Conservation (phyloP, 78 protist species). For the Anaeramoeba ignava region DNA sequence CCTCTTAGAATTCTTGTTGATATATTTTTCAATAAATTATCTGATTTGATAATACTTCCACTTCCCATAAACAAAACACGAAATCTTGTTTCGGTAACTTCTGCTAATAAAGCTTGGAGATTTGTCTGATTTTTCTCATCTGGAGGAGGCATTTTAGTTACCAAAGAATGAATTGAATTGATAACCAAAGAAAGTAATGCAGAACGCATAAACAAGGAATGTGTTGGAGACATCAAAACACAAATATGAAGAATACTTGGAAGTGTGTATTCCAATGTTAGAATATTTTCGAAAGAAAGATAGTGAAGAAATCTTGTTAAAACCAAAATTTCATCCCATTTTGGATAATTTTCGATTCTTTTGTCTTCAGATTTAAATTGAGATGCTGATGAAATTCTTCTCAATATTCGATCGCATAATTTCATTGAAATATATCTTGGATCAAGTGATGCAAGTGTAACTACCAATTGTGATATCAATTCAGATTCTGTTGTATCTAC, state of each 20-base stretch:
- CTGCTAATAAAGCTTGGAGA: no score
- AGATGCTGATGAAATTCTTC: constrained; percentile 7
- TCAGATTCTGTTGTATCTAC: constrained; percentile 17
- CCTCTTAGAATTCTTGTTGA: no score
- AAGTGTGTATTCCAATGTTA: constrained; percentile 22
- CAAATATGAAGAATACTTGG: constrained; percentile 30
- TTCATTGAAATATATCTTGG: constrained; percentile 15
- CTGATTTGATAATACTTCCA: no score
- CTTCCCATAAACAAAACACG: no score
- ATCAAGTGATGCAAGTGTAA: constrained; percentile 31
- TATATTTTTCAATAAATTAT: no score
- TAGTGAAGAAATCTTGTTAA: constrained; percentile 26
- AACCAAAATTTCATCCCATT: constrained; percentile 28
- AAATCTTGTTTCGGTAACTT: no score
- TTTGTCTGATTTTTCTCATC: no score
- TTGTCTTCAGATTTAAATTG: no score
- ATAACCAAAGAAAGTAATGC: constrained; percentile 23
- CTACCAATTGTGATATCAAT: constrained; percentile 30
- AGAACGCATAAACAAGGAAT: constrained; percentile 25
- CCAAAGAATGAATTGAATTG: constrained; percentile 36
- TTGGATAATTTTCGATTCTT: constrained; percentile 12
- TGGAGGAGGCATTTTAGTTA: constrained; percentile 22
- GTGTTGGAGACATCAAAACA: constrained; percentile 20
- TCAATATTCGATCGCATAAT: no score
- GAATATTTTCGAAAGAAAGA: constrained; percentile 38